phyloP scores from a whole-genome alignment of 305 asterid genomes.

The Fraxinus dipetala region DNA sequence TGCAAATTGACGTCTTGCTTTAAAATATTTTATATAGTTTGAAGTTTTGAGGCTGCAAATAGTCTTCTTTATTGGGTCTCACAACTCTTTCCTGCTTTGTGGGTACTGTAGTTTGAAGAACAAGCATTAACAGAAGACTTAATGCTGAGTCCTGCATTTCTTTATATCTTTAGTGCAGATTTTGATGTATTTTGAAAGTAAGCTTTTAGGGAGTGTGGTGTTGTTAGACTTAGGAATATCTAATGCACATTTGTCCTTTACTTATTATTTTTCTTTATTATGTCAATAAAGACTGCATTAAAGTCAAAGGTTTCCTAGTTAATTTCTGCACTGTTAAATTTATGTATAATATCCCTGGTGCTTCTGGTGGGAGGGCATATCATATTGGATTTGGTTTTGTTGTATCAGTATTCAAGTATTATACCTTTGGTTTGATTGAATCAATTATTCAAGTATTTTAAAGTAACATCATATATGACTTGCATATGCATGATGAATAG shows the following conservation, averaged over 20 bases:
- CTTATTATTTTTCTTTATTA: not conserved
- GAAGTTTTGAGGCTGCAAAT: not conserved
- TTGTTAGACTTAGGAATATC: not conserved
- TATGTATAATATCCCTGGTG: not conserved
- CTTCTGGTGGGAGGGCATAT: not conserved
- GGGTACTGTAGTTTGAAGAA: constrained; percentile 12
- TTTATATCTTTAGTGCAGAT: not conserved
- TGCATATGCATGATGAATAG: not conserved
- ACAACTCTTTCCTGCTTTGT: not conserved
- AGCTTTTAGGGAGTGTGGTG: not conserved
- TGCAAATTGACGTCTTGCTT: constrained; percentile 6
- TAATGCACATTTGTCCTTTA: not conserved
- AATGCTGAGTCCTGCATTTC: constrained; percentile 18
- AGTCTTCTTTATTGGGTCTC: constrained; percentile 2
- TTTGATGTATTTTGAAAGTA: not conserved
- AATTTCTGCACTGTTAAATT: not conserved
- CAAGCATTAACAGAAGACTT: constrained; percentile 1
- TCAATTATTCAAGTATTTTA: not conserved
- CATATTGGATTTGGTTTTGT: not conserved
- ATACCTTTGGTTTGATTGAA: not conserved
- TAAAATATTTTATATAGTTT: not conserved
- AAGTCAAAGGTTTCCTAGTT: not conserved
- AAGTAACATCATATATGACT: not conserved
- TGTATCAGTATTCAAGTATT: not conserved
- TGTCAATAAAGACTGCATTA: not conserved